These are phyloP conservation scores for Xylaria sp. DNA, from an alignment of 2,329 filamentous ascomycete genomes.

Conservation along the genomic window DNA sequence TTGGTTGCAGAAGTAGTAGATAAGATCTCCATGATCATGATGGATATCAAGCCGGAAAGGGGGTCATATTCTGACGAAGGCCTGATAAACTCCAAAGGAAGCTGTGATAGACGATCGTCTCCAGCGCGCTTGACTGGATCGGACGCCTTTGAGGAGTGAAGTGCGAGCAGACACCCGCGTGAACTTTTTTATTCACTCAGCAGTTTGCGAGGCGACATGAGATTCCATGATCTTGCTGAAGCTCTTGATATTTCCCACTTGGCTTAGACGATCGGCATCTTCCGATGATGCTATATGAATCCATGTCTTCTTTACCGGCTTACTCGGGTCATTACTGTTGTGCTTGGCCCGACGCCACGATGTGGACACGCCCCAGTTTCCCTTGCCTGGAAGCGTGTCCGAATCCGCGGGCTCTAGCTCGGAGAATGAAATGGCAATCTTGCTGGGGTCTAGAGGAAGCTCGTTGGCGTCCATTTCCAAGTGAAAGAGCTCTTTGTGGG, in stretches of 20 bases:
- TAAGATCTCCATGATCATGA: neutral
- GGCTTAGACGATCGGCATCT: conserved; percentile 11
- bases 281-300: conserved; percentile 27
- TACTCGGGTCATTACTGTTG: neutral
- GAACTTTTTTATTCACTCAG: neutral
- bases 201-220: conserved; percentile 9
- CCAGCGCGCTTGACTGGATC: neutral
- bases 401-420: conserved; percentile 13
- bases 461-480: conserved; percentile 9
- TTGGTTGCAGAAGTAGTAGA: neutral
- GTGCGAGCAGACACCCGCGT: neutral
- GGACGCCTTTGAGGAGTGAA: neutral
- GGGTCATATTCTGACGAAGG: neutral
- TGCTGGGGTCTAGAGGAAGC: conserved; percentile 13
- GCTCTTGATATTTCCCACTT: conserved; percentile 10
- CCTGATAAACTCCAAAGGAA: neutral
- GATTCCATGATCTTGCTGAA: conserved; percentile 28
- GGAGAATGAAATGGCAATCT: conserved; percentile 23
- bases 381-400: conserved; percentile 23
- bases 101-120: neutral
- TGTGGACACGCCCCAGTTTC: conserved; percentile 18
- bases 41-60: neutral
- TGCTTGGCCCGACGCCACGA: neutral
- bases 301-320: conserved; percentile 19
- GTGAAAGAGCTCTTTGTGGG: conserved; percentile 16